phyloP scores from a whole-genome alignment of 345 rosid genomes.

The Populus euphratica region DNA sequence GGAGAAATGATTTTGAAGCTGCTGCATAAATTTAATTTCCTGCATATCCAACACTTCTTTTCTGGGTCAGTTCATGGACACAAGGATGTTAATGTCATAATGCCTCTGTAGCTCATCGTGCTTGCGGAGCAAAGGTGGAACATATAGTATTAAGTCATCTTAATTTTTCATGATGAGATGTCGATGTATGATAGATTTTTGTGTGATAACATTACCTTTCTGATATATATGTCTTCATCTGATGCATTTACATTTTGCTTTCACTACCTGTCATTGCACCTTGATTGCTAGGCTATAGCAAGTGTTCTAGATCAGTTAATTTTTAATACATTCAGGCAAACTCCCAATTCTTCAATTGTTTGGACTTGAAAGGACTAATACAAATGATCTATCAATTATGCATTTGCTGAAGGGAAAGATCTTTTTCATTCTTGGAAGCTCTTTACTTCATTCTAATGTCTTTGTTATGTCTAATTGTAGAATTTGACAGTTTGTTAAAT shows the following conservation, averaged over 20 bases:
- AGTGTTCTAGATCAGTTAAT: too few species aligned
- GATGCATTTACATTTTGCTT: too few species aligned
- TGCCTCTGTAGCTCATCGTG: neutral
- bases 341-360: neutral
- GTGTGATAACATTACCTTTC: neutral
- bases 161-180: neutral
- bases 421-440: neutral
- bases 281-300: too few species aligned
- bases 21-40: neutral
- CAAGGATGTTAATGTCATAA: neutral
- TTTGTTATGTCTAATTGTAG: neutral
- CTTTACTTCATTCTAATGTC: neutral
- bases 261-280: too few species aligned
- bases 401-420: neutral
- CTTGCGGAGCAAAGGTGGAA: neutral
- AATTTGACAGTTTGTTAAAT: constrained; percentile 14
- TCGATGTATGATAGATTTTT: too few species aligned
- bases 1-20: too few species aligned
- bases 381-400: neutral
- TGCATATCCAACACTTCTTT: neutral
- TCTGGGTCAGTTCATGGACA: neutral
- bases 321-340: neutral
- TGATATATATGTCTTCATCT: too few species aligned
- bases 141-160: neutral
- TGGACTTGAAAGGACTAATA: neutral